Conservation (phyloP, 2,329 filamentous ascomycete genomes). For the Claviceps sorghi region DNA sequence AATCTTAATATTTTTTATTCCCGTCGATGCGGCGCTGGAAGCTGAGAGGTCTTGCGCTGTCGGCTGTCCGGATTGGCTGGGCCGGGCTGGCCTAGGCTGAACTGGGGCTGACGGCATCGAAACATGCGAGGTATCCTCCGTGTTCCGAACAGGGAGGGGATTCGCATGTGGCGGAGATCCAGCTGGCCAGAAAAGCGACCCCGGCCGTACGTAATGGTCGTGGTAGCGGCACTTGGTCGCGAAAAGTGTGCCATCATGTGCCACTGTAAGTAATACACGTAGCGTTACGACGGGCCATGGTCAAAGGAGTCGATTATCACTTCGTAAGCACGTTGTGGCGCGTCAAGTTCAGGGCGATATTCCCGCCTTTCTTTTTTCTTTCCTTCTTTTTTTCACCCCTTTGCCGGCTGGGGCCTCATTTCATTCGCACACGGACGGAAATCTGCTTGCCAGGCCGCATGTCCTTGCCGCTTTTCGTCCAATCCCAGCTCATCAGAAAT, state of each 20-base stretch:
- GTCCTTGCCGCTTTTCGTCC: not conserved
- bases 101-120: not conserved
- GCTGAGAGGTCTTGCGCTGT: not conserved
- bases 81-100: not conserved
- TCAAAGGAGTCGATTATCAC: not conserved
- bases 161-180: not conserved
- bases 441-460: not conserved
- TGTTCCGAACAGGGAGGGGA: not conserved
- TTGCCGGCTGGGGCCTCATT: not conserved
- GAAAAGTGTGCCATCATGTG: not conserved
- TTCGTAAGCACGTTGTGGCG: not conserved
- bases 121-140: constrained; percentile 3
- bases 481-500: not conserved
- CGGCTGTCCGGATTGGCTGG: not conserved
- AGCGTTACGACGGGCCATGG: not conserved
- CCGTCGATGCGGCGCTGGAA: not conserved
- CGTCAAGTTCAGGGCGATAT: not conserved
- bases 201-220: not conserved
- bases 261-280: not conserved
- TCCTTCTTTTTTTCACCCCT: not conserved
- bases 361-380: not conserved
- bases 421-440: not conserved
- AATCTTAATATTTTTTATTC: not conserved
- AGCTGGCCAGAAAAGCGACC: not conserved
- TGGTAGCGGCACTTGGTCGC: not conserved